Base-by-base conservation (phyloP, 352 stramenopile species). In the Albugo laibachii region DNA sequence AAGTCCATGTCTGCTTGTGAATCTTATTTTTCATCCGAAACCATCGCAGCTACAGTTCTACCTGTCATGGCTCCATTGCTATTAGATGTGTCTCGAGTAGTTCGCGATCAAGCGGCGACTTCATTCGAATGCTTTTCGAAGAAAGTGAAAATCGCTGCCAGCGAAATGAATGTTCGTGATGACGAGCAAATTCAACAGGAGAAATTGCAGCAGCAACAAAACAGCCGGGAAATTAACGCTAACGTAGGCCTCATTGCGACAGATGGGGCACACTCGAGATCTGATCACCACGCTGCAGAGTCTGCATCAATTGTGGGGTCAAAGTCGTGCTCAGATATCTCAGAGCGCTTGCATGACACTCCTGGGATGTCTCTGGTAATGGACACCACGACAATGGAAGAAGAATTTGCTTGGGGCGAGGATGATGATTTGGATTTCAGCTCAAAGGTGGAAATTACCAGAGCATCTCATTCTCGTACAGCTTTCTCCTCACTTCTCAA, bases 111-210 rank as follows among this genome's bases (percentile, higher is more conserved):
- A 55, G 78, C 78, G 18, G 62, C 77, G 41, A 50, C 59, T 0
- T 85, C 72, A 14, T 78, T 92, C 63, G 60, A 78, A 20, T 50
- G 76, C 47, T 88, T 87, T 47, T 84, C 86, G 66, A 83, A 83
- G 47, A 83, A 80, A 52, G 61, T 88, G 5, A 65, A 74, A 53
- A 63, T 80, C 34, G 78, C 86, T 57, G 67, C 65, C n/a, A 65
- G 53, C 4, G 57, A 83, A 46, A 86, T 92, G 70, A 88, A 86
- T 45, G 55, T 78, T 24, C 65, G 70, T 8, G 77, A 91, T 35
- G 75, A 77, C 42, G 38, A 66, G 40, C 70, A 87, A 38, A 65
- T 63, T 1, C 58, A 62, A 47, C 66, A 85, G 36, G 59, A 71
- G 36, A 67, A 84, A 51, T 52, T 81, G 13, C 74, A 75, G 51